Base-by-base conservation (phyloP, 441 rosid species). In the Pelargonium fulgidum region DNA sequence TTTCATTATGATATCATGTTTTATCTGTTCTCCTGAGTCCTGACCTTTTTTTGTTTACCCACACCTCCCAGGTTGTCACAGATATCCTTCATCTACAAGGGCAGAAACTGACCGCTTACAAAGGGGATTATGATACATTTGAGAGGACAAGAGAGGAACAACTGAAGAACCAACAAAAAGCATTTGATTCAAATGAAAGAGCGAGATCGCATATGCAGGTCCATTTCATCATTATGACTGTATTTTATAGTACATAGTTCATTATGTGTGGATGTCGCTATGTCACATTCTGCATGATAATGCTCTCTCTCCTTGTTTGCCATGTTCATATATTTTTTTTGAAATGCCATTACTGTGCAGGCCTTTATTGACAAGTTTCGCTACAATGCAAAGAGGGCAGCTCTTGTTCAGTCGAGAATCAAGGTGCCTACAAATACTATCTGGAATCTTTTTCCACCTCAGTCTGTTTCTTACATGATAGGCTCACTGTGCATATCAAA, bases 391-490 rank as follows among this genome's bases (percentile, higher is more conserved):
- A 93, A 93, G 81, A 91, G 99, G 83, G 99, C 99, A 65, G 87
- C 99, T 39, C 99, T 93, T 78, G 99, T 93, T 76, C 99, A 93
- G 85, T 93, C 99, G 67, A 86, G 97, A 85, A 91, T 93, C 80
- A 93, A 93, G 99, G 99, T 93, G 48, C 66, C 61, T 74, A 70
- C 76, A 50, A 13, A n/a, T 63, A 47, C 39, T 68, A 8, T 67
- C 3, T 62, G 17, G 65, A 68, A n/a, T 76, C 24, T 66, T 66
- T 59, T 66, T 50, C 64, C 67, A 13, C 42, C 63, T 50, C 13
- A 68, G 19, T 52, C 20, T n/a, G 19, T 52, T 52, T 14, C 19
- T 22, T 22, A 22, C 1, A 22, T 22, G 1, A 0, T 22, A 22
- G 24, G 1, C 24, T 22, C 24, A 22, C 24, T 22, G 24, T 22